Evolutionary conservation across 345 rosid genomes (phyloP).

Genomic region (Stellera chamaejasme): DNA sequence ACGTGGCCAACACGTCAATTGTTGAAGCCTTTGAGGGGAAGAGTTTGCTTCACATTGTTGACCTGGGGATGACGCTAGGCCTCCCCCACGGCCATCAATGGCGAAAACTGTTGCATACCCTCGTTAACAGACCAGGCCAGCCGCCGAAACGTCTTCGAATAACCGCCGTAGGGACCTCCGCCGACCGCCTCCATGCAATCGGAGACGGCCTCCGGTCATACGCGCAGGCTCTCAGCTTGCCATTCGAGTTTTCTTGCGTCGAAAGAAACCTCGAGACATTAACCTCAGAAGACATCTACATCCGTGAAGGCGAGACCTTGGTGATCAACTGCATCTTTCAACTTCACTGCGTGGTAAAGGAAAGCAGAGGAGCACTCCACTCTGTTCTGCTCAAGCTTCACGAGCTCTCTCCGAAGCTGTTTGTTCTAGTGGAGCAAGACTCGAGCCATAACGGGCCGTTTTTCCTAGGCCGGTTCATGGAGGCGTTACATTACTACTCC

Average conservation of each 20-base stretch:
- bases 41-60: constrained; percentile 48
- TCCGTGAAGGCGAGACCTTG: constrained; percentile 23
- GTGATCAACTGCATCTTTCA: constrained; percentile 39
- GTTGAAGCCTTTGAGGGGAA: constrained; percentile 56
- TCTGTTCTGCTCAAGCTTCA: constrained; percentile 26
- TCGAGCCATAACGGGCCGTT: constrained; percentile 48
- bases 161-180: constrained; percentile 25
- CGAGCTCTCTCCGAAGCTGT: constrained; percentile 24
- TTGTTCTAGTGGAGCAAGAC: constrained; percentile 41
- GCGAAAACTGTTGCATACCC: constrained; percentile 25
- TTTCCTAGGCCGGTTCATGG: constrained; percentile 57
- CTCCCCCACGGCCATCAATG: constrained; percentile 33
- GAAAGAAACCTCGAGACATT: constrained; percentile 32
- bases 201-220: constrained; percentile 22
- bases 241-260: constrained; percentile 21
- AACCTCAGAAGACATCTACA: constrained; percentile 14
- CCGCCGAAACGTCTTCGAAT: constrained; percentile 26
- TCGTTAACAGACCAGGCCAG: constrained; percentile 22
- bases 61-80: constrained; percentile 37
- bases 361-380: constrained; percentile 43
- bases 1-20: constrained; percentile 31
- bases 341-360: constrained; percentile 43
- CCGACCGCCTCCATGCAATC: constrained; percentile 18
- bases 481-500: constrained; percentile 55
- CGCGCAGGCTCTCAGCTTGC: constrained; percentile 17